Evolutionary conservation across 1,284 basidiomycete genomes (phyloP), one percentile per base, ranked within the genome.

Genomic region (Trametes hirsuta): DNA sequence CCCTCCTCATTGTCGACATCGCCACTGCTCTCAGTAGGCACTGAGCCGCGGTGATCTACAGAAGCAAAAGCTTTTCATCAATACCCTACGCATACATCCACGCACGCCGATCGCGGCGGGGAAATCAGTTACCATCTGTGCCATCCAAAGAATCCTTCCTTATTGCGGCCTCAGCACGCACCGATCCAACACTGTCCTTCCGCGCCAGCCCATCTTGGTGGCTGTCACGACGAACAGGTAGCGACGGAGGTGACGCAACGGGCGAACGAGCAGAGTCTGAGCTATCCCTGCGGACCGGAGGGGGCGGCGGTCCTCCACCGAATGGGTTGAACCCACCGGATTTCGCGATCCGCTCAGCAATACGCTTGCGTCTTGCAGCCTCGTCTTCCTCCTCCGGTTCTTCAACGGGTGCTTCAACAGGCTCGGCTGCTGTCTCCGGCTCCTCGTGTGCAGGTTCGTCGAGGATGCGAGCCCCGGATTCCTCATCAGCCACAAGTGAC

Each of bases 261-360:
- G 58, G 60, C 5, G 58, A 63, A n/a, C 51, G 55, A 12, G 51
- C 55, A 1, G 63, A 65, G 22, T 67, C 69, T 9, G 58, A 47
- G 39, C 68, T 69, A 14, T 58, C 64, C 39, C 62, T 50, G 18
- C 66, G 63, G 4, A 60, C 40, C 15, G 53, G 54, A 4, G 59
- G 47, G 14, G 58, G 66, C 3, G 78, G 75, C 54, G 77, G 74
- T 9, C 75, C 75, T 0, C 74, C 74, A 15, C 81, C 77, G 59
- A 87, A 80, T 1, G 86, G 84, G 68, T 88, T 89, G 67, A 87
- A 75, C 24, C 83, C 89, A 11, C 87, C 88, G 77, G 84, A 85
- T 73, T 85, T 84, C 2, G 83, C 83, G 44, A 89, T 69, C 47
- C 79, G 81, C 63, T 85, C 86, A n/a, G 85, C 82, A 39, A 88